Evolutionary conservation across 257 asterid species (phyloP).

Genomic region (Rubia yunnanensis): DNA sequence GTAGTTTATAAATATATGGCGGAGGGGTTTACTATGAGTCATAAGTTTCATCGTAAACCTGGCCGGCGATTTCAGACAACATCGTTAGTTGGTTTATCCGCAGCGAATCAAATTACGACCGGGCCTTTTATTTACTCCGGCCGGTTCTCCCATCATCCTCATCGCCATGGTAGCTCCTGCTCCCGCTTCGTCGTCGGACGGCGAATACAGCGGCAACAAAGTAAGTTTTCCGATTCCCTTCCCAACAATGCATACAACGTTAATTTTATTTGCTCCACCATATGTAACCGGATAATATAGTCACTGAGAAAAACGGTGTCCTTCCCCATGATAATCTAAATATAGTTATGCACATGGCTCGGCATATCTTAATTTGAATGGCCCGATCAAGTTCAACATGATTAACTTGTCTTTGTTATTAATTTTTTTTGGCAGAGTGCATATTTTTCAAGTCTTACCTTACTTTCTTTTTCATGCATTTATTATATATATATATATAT

Average conservation of each 20-base stretch:
- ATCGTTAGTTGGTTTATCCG: background rate
- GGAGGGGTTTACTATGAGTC: background rate
- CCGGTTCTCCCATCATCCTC: background rate
- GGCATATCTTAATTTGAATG: no score
- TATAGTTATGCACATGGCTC: no score
- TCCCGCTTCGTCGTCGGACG: background rate
- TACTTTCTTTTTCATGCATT: background rate
- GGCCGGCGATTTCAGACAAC: background rate
- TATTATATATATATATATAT: no score
- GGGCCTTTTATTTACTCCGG: background rate
- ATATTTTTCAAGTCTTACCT: no score
- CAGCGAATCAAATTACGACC: background rate
- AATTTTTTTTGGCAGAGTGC: no score
- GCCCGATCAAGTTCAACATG: no score
- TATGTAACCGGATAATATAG: no score
- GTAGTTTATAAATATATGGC: background rate
- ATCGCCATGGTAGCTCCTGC: slow-evolving; percentile 6
- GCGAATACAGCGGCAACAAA: background rate
- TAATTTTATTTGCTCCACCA: no score
- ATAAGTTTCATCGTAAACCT: slow-evolving; percentile 5
- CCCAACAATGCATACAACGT: background rate
- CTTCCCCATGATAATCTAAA: background rate
- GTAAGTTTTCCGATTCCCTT: slow-evolving; percentile 5
- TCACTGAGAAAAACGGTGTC: background rate
- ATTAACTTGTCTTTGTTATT: no score